Base-by-base conservation (phyloP, 169 alveolate species). In the Eimeria necatrix region DNA sequence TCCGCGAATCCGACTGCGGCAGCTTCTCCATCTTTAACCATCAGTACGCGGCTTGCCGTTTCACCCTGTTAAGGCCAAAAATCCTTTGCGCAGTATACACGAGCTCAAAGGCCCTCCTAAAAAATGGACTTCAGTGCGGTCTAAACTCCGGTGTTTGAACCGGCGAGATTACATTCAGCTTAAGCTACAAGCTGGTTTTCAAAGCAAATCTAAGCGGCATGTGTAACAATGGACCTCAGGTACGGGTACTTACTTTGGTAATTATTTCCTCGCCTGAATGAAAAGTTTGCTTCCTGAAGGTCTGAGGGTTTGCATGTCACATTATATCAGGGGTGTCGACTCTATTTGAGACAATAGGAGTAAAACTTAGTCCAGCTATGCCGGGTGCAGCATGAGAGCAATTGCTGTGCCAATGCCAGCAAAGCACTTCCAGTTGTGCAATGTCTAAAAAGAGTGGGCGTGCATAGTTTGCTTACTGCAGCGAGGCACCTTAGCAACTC, bases 1-100 rank as follows among this genome's bases (percentile, higher is more conserved):
- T 60, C 84, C 60, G 49, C 46, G 46, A 87, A 24, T 51, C 85
- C 89, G 78, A 94, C 86, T 6, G 90, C 96, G 2, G 78, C 94
- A 4, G 96, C 96, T 74, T 94, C 94, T 3, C 96, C 96, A 41
- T 81, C 71, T 32, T 90, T 94, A n/a, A 94, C 91, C 91, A 94
- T 56, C 51, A 85, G 81, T 61, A 85, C 93, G 68, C 93, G 93
- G 53, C 46, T 61, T 18, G 83, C 81, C 12, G 76, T 5, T 6
- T 85, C 81, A 60, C 93, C 93, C 93, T 85, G 93, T 1, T 18
- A 14, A 3, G 16, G 12, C 48, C 22, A 7, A 85, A 20, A 16
- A 2, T 5, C 68, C 64, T 61, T 2, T 61, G 14, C 18, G 64
- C 20, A 14, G 86, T 20, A 4, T 76, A 2, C 10, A 76, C 10